Evolutionary conservation across 306 rosid species (phyloP), one percentile per base, ranked within the genome.

Genomic region (Glycine tomentella): DNA sequence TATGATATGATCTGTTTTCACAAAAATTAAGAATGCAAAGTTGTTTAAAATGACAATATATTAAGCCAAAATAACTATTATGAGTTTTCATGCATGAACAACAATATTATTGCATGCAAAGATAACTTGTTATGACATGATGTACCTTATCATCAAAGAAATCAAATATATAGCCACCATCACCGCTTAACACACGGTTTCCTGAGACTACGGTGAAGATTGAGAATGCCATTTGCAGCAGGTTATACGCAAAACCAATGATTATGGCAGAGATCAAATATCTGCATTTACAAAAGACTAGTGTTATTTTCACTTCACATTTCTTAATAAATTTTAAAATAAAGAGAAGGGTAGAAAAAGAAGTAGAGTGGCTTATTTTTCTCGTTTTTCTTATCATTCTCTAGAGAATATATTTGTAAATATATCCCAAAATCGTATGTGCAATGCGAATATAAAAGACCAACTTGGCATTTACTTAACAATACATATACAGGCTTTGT

Each of bases 121-220:
- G 12, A 16, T 1, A 57, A 34, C 0, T 15, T 53, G 62, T 9
- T n/a, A 31, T 49, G 51, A 9, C 8, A 4, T 40, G 8, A 16
- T 20, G 38, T 76, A 93, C 97, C 94, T 90, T 89, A 62, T 90
- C 97, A 36, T 93, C 93, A 52, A 72, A 91, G 80, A 93, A 93
- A 49, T 90, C 89, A 70, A 91, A 72, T 0, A 86, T 14, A 48
- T 81, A 62, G 63, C 82, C 81, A 55, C 62, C 74, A 5, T 81
- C 53, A 7, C 88, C 82, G 0, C 61, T 80, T 5, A 83, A 13
- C 0, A 83, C 61, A 7, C 80, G 86, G 16, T 81, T 83, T 66
- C 85, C 80, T n/a, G 77, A 65, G 4, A 86, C 33, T 10, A 80
- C 34, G 3, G 12, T 64, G 72, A 62, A 75, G 82, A 90, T 75